phyloP scores from a whole-genome alignment of 1,284 basidiomycete species.

The Malassezia psittaci region DNA sequence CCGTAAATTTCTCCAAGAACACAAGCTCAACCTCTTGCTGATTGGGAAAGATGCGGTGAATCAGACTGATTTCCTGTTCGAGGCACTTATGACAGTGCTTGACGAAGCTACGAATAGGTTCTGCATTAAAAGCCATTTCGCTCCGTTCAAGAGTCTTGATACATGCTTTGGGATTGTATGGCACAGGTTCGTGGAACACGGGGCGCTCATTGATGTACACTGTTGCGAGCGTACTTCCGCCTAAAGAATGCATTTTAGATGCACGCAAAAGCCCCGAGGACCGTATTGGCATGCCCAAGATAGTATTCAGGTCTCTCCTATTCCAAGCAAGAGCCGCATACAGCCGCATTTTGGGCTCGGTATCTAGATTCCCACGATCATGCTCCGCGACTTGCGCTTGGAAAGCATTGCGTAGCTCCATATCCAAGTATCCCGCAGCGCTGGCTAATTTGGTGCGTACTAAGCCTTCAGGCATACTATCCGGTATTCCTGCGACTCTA shows the following conservation, averaged over 20 bases:
- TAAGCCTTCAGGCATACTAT: neutral
- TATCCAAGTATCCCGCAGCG: neutral
- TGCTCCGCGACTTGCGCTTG: neutral
- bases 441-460: constrained; percentile 1
- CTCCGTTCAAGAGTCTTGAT: constrained; percentile 4
- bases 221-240: neutral
- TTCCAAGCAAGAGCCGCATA: constrained; percentile 4
- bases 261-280: neutral
- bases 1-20: constrained; percentile 66
- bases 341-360: neutral
- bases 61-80: constrained; percentile 64
- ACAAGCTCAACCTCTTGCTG: constrained; percentile 61
- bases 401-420: constrained; percentile 10
- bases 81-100: constrained; percentile 47
- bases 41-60: constrained; percentile 74
- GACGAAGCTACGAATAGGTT: constrained; percentile 52
- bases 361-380: neutral
- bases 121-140: constrained; percentile 58
- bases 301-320: neutral
- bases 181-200: neutral
- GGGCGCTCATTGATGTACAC: constrained; percentile 1
- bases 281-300: neutral
- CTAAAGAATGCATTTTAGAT: neutral
- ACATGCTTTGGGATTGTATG: constrained; percentile 9
- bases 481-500: neutral